Evolutionary conservation across 768 basidiomycete genomes (phyloP), one percentile per base, ranked within the genome.

Genomic region (Lentinus brumalis): DNA sequence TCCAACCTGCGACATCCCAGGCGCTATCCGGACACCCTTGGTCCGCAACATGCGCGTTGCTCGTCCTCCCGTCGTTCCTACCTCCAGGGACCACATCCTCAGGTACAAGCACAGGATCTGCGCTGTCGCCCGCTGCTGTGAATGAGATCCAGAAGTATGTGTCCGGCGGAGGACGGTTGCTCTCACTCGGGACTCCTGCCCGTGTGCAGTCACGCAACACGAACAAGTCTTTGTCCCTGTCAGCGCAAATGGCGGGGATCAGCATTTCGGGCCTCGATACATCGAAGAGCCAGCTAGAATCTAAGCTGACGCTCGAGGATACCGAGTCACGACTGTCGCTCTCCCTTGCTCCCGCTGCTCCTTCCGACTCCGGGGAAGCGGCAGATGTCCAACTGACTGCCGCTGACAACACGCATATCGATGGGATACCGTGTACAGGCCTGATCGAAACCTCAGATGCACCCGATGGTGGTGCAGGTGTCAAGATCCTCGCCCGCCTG

Each of bases 21-120:
- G 71, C 82, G 2, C 75, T 98, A 5, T 74, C 79, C 1, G 76
- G 80, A 0, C 87, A 88, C 47, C 94, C 95, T 18, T 98, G 95
- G 96, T 72, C 83, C 40, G 69, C 77, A 6, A 80, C 82, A 10
- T 96, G 93, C 70, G 87, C 88, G 2, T 78, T 96, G 2, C 82
- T 98, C 16, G 88, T 95, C 52, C 76, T 96, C 58, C 86, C 91
- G n/a, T 81, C 86, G 57, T 50, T 82, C 9, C 6, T 49, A 18
- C 4, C 46, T 29, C n/a, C n/a, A 8, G n/a, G 8, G n/a, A 29
- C 21, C 21, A 2, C 46, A 26, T 29, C 46, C 18, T 29, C 26
- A 2, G 14, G 46, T 12, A 21, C n/a, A 4, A 18, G 45, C 76
- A 18, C 81, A 4, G 21, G 46, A 26, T 2, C 26, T 49, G 10